phyloP scores from a whole-genome alignment of 2,329 filamentous ascomycete genomes.

The Neoascochyta sp. region DNA sequence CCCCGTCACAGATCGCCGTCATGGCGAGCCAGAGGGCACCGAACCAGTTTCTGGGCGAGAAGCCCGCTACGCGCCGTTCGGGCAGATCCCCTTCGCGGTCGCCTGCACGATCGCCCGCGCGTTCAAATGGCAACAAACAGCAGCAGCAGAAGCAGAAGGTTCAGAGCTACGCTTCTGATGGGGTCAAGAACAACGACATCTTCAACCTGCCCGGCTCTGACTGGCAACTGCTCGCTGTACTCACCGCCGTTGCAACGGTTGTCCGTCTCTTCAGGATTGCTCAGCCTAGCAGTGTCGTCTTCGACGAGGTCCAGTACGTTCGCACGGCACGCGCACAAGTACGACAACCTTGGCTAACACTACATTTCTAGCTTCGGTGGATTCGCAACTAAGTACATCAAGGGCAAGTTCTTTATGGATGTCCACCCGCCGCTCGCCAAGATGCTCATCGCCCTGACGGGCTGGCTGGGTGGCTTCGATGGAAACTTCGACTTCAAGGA shows the following conservation, averaged over 20 bases:
- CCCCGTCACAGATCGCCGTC: slow-evolving; percentile 23
- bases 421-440: slow-evolving; percentile 98
- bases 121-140: slow-evolving; percentile 8
- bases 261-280: slow-evolving; percentile 95
- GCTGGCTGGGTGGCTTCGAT: slow-evolving; percentile 91
- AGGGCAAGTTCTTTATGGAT: slow-evolving; percentile 99
- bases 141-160: slow-evolving; percentile 35
- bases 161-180: slow-evolving; percentile 67
- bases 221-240: slow-evolving; percentile 68
- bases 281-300: slow-evolving; percentile 92
- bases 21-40: slow-evolving; percentile 36
- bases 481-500: slow-evolving; percentile 99
- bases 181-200: slow-evolving; percentile 85
- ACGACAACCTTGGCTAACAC: slow-evolving; percentile 17
- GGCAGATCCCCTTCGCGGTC: slow-evolving; percentile 37
- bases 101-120: slow-evolving; percentile 21
- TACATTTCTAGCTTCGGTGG: slow-evolving; percentile 73
- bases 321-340: slow-evolving; percentile 4
- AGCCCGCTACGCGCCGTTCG: slow-evolving; percentile 27
- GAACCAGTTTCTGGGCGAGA: slow-evolving; percentile 31
- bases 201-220: slow-evolving; percentile 80
- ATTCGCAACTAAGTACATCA: slow-evolving; percentile 98
- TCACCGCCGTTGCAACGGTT: slow-evolving; percentile 71
- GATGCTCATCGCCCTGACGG: slow-evolving; percentile 90
- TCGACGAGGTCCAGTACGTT: slow-evolving; percentile 98